These are phyloP conservation scores for Fusarium sulawesiense DNA, from an alignment of 2,329 filamentous ascomycete species.

Conservation along the genomic window DNA sequence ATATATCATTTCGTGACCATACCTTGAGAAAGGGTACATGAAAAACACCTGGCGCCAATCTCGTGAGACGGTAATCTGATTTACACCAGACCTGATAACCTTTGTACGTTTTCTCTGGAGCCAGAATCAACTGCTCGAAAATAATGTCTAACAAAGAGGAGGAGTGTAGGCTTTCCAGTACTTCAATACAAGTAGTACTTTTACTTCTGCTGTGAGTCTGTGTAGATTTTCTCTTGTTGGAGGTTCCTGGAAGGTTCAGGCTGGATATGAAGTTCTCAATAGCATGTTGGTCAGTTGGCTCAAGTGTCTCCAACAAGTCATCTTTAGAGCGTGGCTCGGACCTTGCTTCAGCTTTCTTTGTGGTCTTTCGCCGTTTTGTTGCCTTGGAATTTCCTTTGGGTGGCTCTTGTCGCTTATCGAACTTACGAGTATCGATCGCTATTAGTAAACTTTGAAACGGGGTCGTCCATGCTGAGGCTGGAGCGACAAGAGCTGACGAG, in stretches of 20 bases:
- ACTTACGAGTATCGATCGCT: constrained; percentile 39
- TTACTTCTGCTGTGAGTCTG: background rate
- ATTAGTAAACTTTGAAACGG: constrained; percentile 46
- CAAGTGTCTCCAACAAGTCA: constrained; percentile 32
- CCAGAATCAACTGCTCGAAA: constrained; percentile 46
- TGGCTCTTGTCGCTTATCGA: background rate
- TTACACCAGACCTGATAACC: constrained; percentile 37
- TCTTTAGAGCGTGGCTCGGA: background rate
- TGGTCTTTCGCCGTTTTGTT: constrained; percentile 29
- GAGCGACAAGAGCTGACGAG: constrained; percentile 48
- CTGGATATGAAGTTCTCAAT: constrained; percentile 47
- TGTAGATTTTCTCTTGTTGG: background rate
- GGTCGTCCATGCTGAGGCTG: constrained; percentile 40
- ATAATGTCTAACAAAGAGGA: constrained; percentile 33
- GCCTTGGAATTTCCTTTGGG: background rate
- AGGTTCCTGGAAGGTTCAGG: constrained; percentile 28
- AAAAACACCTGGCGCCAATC: constrained; percentile 52
- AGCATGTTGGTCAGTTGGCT: constrained; percentile 42
- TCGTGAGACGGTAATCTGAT: constrained; percentile 40
- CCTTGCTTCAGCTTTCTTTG: background rate
- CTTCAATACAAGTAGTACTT: background rate
- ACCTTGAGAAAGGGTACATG: constrained; percentile 53
- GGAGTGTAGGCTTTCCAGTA: constrained; percentile 15
- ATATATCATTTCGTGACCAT: background rate
- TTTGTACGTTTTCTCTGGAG: constrained; percentile 37